Conservation (phyloP, 2,329 filamentous ascomycete genomes). For the Chaetomium olivaceum region DNA sequence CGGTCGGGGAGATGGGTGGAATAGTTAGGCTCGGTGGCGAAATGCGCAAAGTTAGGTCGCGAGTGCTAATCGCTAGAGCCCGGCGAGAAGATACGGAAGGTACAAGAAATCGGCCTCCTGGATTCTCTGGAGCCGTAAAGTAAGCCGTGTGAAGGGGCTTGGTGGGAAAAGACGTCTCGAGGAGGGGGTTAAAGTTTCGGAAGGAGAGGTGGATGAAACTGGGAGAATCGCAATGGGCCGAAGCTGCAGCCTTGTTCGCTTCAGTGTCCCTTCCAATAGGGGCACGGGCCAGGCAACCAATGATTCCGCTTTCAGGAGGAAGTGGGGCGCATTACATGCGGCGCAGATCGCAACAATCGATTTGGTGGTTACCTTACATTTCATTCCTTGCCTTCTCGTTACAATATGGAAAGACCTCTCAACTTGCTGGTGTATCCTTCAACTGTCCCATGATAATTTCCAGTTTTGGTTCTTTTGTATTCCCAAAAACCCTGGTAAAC, state of each 20-base stretch:
- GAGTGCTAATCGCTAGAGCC: not conserved
- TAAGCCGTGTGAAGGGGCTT: slow-evolving; percentile 20
- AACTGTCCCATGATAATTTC: not conserved
- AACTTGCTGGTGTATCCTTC: not conserved
- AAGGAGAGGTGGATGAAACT: slow-evolving; percentile 36
- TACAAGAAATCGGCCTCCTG: slow-evolving; percentile 6
- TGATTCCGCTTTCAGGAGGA: not conserved
- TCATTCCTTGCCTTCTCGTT: not conserved
- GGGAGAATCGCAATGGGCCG: slow-evolving; percentile 24
- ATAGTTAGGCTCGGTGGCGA: slow-evolving; percentile 15
- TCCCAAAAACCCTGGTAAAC: not conserved
- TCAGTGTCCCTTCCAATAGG: not conserved
- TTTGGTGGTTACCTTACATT: not conserved
- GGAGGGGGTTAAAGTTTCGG: slow-evolving; percentile 34
- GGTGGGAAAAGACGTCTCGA: slow-evolving; percentile 33
- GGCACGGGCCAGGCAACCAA: slow-evolving; percentile 17
- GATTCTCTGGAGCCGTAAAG: slow-evolving; percentile 6
- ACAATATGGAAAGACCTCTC: not conserved
- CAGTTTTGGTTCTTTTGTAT: not conserved
- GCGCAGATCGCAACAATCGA: not conserved
- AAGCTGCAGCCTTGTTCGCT: slow-evolving; percentile 30
- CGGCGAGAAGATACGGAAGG: not conserved
- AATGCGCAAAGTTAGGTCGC: not conserved
- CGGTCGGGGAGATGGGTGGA: not conserved
- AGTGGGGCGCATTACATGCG: not conserved